Evolutionary conservation across 1,284 basidiomycete genomes (phyloP).

Genomic region (Coniferiporia sulphurascens): DNA sequence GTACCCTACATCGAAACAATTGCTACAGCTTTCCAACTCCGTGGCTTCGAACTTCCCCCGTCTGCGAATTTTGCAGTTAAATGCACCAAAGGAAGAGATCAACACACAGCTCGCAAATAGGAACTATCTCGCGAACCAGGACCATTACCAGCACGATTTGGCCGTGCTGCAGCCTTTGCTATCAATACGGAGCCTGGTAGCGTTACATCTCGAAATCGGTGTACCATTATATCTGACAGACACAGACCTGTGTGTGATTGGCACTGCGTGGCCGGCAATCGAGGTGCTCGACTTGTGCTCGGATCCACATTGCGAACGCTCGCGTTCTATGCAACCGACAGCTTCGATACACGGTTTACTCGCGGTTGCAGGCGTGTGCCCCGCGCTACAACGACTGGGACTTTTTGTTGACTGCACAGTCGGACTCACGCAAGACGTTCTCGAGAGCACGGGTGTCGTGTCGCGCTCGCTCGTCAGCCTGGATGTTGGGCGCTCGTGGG

Average conservation of each 20-base stretch:
- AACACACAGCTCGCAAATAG: background rate
- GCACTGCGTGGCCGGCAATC: conserved; percentile 13
- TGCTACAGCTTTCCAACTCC: conserved; percentile 8
- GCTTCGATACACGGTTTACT: conserved; percentile 11
- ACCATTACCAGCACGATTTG: conserved; percentile 16
- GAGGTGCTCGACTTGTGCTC: conserved; percentile 18
- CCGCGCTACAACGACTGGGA: conserved; percentile 13
- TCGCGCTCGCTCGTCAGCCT: conserved; percentile 12
- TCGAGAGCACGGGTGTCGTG: background rate
- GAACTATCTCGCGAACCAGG: background rate
- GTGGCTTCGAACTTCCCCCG: conserved; percentile 8
- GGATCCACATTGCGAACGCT: conserved; percentile 14
- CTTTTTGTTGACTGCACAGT: conserved; percentile 12
- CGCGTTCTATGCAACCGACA: conserved; percentile 2
- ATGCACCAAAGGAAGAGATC: conserved; percentile 15
- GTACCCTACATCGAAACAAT: conserved; percentile 4
- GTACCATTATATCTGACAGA: conserved; percentile 15
- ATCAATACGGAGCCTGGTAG: conserved; percentile 4
- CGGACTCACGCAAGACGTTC: background rate
- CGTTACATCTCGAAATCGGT: conserved; percentile 18
- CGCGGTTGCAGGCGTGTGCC: conserved; percentile 5
- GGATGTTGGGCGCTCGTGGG: conserved; percentile 17
- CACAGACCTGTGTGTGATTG: conserved; percentile 5
- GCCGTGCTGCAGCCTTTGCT: conserved; percentile 5
- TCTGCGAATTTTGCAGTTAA: conserved; percentile 16